Evolutionary conservation across 805 yeast genomes (phyloP), one percentile per base, ranked within the genome.

Genomic region (Metschnikowia drakensbergensis): DNA sequence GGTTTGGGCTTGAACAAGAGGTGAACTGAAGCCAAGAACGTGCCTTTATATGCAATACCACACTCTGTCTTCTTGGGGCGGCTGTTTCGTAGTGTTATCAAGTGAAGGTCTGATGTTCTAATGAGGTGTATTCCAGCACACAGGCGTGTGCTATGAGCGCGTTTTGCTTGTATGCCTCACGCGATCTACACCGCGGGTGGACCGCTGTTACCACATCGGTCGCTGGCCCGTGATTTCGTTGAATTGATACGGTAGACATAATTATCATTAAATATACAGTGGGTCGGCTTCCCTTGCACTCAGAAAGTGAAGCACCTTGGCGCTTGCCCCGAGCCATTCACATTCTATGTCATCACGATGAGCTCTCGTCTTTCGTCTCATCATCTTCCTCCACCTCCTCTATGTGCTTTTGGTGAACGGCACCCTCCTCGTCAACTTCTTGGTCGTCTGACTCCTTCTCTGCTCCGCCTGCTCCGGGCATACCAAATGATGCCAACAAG

Each of bases 401-500:
- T 47, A 66, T 59, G 51, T 67, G 69, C 53, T 60, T 63, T 46
- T 60, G 63, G 47, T 54, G 61, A 35, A 49, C 56, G 37, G 52
- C 55, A 47, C 56, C 66, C 22, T 63, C 71, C 28, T 59, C 65
- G 27, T 61, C 67, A 32, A 58, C 67, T 37, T 50, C 57, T 26
- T 54, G 60, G 26, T 57, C 66, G 17, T 64, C 70, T 17, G 25
- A 17, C 32, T 62, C 67, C 30, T 60, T 59, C 13, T 49, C 60
- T n/a, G 43, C 54, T 23, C 40, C 53, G 7, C 35, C 48, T 30
- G 68, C 68, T 17, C 66, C 60, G 64, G 70, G 65, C 51, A 61
- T 61, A 28, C 74, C 74, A 52, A 72, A 73, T 49, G 72, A 75
- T 32, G 84, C 84, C 59, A 83, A 69, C 58, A 83, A 76, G n/a